Base-by-base conservation (phyloP, 106 monocot genomes). In the Dendrobium huoshanense region DNA sequence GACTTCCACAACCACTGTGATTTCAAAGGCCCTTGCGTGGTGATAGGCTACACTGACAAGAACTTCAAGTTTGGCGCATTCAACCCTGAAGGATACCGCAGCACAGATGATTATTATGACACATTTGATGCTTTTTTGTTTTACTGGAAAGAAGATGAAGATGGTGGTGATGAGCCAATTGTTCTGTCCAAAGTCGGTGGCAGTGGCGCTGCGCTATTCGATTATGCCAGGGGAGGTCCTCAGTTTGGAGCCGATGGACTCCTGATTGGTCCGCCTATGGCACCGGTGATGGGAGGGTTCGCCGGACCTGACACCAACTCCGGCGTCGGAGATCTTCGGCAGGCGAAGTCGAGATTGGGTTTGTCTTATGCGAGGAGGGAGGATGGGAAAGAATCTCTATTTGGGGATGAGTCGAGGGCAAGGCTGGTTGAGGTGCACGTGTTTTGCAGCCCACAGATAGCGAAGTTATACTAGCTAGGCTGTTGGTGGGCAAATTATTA, bases 201-300 rank as follows among this genome's bases (percentile, higher is more conserved):
- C 7, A 95, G 95, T 54, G 98, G 98, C 1, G 98, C 98, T 0
- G 94, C 98, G 13, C 84, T 93, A 78, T 98, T 98, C 81, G 98
- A 98, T 55, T 95, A 98, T 77, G 92, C 94, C 1, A 84, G 98
- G 61, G 98, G 98, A 20, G 98, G 98, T 27, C 98, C 98, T 27
- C 98, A 98, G 85, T 98, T 98, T 55, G 98, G 95, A 11, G 95
- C 98, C 3, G 94, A 95, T 59, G 95, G 98, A 55, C 85, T 98
- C 22, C 92, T 98, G 72, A 91, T 98, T 27, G 94, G 95, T 10
- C 95, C 95, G 40, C 98, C 98, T 41, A 82, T 98, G 8, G 80
- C 98, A 9, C 95, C 98, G 40, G 98, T 95, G 68, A 98, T 98
- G 98, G 94, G 98, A 20, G 98, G 85, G 41, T 98, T 98, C 78